Evolutionary conservation across 345 rosid genomes (phyloP).

Genomic region (Eucalyptus curtisii): DNA sequence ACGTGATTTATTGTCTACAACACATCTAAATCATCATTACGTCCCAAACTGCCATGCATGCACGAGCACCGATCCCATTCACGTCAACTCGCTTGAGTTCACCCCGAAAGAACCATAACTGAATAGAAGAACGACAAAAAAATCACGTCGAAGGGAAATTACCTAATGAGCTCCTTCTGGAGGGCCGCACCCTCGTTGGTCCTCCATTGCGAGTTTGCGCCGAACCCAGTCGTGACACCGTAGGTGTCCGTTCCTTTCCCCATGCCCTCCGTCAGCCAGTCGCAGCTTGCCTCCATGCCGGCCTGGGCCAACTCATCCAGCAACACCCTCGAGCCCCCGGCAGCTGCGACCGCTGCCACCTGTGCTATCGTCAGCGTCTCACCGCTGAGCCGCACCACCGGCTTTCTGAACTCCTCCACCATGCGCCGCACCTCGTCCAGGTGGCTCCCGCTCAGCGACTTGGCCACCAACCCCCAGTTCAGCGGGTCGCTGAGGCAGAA

Average conservation of each 20-base stretch:
- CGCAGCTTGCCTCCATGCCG: slow-evolving; percentile 64
- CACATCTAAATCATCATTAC: not conserved
- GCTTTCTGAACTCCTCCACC: slow-evolving; percentile 62
- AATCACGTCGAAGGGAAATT: not conserved
- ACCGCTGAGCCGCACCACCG: slow-evolving; percentile 57
- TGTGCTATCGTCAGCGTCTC: slow-evolving; percentile 71
- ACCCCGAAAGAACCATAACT: not conserved
- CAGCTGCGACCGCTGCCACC: slow-evolving; percentile 50
- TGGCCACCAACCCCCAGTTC: slow-evolving; percentile 70
- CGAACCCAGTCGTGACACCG: slow-evolving; percentile 76
- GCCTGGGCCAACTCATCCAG: slow-evolving; percentile 47
- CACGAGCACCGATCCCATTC: not conserved
- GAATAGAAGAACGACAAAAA: not conserved
- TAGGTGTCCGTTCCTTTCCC: slow-evolving; percentile 62
- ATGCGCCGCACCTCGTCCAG: slow-evolving; percentile 73
- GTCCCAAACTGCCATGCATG: not conserved
- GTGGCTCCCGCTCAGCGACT: slow-evolving; percentile 59
- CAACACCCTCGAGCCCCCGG: slow-evolving; percentile 25
- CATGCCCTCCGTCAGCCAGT: slow-evolving; percentile 76
- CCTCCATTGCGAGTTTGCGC: slow-evolving; percentile 60
- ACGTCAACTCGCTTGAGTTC: not conserved
- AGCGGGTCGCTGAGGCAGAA: slow-evolving; percentile 31
- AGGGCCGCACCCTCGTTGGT: slow-evolving; percentile 66
- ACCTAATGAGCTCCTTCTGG: slow-evolving; percentile 74
- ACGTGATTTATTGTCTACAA: not conserved